phyloP scores from a whole-genome alignment of 179 eudicot species.

The Beta lomatogona region DNA sequence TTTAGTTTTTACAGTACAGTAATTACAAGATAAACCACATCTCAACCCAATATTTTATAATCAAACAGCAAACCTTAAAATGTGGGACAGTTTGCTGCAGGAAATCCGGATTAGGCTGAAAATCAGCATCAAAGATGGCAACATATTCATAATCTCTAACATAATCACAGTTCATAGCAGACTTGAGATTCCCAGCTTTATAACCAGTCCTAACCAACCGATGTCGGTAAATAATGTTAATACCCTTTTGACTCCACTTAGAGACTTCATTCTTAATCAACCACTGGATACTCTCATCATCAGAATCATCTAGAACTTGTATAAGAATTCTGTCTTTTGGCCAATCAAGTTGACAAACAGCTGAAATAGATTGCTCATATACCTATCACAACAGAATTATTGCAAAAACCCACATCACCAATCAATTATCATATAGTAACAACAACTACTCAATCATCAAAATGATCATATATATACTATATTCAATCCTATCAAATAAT shows the following conservation, averaged over 20 bases:
- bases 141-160: slow-evolving; percentile 72
- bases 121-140: slow-evolving; percentile 80
- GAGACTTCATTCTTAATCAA: slow-evolving; percentile 62
- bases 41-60: background rate
- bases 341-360: slow-evolving; percentile 77
- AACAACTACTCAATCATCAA: background rate
- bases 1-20: background rate
- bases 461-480: background rate
- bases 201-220: slow-evolving; percentile 65
- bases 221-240: slow-evolving; percentile 62
- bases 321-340: slow-evolving; percentile 58
- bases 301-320: slow-evolving; percentile 71
- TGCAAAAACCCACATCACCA: background rate
- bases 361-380: slow-evolving; percentile 67
- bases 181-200: slow-evolving; percentile 75
- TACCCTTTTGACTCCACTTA: slow-evolving; percentile 60
- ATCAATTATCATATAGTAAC: background rate
- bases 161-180: slow-evolving; percentile 74
- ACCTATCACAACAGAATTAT: slow-evolving; percentile 40
- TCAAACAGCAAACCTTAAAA: slow-evolving; percentile 47
- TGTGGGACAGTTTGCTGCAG: slow-evolving; percentile 57
- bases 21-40: background rate
- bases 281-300: slow-evolving; percentile 57
- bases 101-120: slow-evolving; percentile 67
- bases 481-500: background rate